These are phyloP conservation scores for Boletellus ananiceps DNA, from an alignment of 768 basidiomycete species.

Conservation along the genomic window DNA sequence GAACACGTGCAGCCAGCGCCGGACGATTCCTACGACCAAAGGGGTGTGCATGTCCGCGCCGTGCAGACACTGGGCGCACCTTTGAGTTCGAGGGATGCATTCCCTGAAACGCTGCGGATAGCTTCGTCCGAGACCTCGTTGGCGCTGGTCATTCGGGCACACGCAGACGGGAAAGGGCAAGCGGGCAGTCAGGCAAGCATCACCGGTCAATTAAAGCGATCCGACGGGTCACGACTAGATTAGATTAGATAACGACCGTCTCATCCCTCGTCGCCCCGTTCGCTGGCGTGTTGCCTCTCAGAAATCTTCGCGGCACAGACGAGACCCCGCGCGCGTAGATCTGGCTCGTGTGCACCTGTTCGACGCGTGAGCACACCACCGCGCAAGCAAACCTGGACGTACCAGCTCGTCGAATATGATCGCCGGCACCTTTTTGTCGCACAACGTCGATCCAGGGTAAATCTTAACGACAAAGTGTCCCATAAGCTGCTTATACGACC, in stretches of 20 bases:
- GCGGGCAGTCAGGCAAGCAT: not conserved
- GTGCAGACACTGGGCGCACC: slow-evolving; percentile 8
- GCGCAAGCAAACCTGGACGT: slow-evolving; percentile 23
- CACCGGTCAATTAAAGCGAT: not conserved
- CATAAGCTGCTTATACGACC: slow-evolving; percentile 79
- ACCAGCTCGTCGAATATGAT: slow-evolving; percentile 95
- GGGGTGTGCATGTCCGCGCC: not conserved
- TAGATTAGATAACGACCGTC: slow-evolving; percentile 8
- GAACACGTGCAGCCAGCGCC: slow-evolving; percentile 37
- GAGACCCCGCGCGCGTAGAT: slow-evolving; percentile 94
- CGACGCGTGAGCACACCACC: not conserved
- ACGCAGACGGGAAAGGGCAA: not conserved
- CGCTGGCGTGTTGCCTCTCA: slow-evolving; percentile 23
- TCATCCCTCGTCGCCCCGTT: not conserved
- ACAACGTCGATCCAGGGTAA: slow-evolving; percentile 81
- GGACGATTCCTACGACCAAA: slow-evolving; percentile 26
- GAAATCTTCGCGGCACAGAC: slow-evolving; percentile 58
- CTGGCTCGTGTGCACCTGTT: slow-evolving; percentile 73
- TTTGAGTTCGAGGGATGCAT: slow-evolving; percentile 19
- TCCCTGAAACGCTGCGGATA: slow-evolving; percentile 12
- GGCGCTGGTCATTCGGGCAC: not conserved
- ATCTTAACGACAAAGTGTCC: slow-evolving; percentile 81
- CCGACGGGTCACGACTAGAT: slow-evolving; percentile 1
- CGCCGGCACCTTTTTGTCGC: slow-evolving; percentile 75
- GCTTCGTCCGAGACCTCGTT: not conserved